Base-by-base conservation (phyloP, 768 basidiomycete genomes). In the Naganishia friedmannii region DNA sequence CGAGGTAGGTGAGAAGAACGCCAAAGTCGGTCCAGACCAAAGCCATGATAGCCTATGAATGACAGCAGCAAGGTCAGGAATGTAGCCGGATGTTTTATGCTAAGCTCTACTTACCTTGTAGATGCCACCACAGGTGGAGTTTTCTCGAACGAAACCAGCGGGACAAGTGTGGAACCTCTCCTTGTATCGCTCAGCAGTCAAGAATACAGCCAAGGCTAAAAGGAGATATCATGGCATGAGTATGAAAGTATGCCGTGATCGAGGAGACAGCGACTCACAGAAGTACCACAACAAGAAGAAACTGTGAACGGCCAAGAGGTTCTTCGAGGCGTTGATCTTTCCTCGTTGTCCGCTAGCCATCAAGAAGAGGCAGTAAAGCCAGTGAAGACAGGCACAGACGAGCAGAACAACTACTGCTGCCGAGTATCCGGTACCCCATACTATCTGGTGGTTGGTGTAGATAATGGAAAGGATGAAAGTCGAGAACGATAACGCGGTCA, bases 401-500 rank as follows among this genome's bases (percentile, higher is more conserved):
- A 72, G 67, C 37, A 68, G 32, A 21, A 67, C 71, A 29, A 68
- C 56, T 21, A 72, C 45, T 6, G 51, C 67, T 3, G 48, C 12
- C 13, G 65, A 15, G 60, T 72, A 72, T 26, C 48, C 46, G 23
- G 45, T 55, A 53, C 31, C 29, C 54, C 53, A 67, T 45, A 34
- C 46, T 58, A 68, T 68, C 34, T 65, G 57, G 21, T 55, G 46
- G 67, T 72, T 72, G 60, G 66, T 72, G 67, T 71, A 65, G 60
- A 72, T 72, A 53, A 72, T 72, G 26, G 67, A 65, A 19, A 72
- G 67, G 53, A 72, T 69, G 63, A 72, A 72, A 1, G 32, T 32
- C 21, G 71, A 54, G 46, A 72, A 72, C 8, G 71, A 58, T 23
- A 63, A 45, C 26, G 67, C 71, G 51, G 68, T 54, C 19, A 69